Evolutionary conservation across 2,329 filamentous ascomycete genomes (phyloP), one percentile per base, ranked within the genome.

Genomic region (Xylariaceae sp.): DNA sequence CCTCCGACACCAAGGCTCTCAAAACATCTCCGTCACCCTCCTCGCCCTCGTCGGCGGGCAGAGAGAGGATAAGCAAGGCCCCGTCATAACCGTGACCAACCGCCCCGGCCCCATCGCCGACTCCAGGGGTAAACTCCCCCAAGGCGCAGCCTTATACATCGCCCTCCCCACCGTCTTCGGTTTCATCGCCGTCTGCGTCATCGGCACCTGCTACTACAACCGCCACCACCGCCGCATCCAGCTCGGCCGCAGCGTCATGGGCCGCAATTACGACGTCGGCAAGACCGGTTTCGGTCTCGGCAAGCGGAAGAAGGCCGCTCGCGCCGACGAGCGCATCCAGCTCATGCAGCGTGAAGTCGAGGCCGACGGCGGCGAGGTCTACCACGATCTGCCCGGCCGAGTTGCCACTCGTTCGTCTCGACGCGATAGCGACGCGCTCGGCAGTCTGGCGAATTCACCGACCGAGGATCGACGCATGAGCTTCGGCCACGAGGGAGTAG

Each of bases 181-280:
- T 48, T 71, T 76, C 63, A 68, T 80, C 51, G 47, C 71, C 42
- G 56, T 81, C 47, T 70, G 79, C 59, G 56, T 81, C 62, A 43
- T 84, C 70, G 73, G 85, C 69, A 66, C 83, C 69, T 74, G 78
- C 71, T 51, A 85, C 73, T 81, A 75, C 74, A 80, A 82, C 68
- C 72, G 74, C 52, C 73, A 76, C 62, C 68, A 72, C n/a, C 74
- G 80, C 53, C 66, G 66, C 56, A 79, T 83, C 56, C 69, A 70
- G 3, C 64, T 83, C 8, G 42, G 42, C 46, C 79, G 76, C 51
- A 79, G 76, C 62, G 70, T 82, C 68, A 78, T 81, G 73, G 64
- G 72, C 59, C 64, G 72, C 58, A 74, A 78, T 41, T 79, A 79
- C 66, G 74, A 76, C 55, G 68, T 73, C 54, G 66, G 70, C 50